Percentiles rank a stretch among this genome's conserved stretches.
Evolutionary conservation across 495 filamentous ascomycete genomes (phyloP).

Genomic region (Hyaloscypha finlandica): DNA sequence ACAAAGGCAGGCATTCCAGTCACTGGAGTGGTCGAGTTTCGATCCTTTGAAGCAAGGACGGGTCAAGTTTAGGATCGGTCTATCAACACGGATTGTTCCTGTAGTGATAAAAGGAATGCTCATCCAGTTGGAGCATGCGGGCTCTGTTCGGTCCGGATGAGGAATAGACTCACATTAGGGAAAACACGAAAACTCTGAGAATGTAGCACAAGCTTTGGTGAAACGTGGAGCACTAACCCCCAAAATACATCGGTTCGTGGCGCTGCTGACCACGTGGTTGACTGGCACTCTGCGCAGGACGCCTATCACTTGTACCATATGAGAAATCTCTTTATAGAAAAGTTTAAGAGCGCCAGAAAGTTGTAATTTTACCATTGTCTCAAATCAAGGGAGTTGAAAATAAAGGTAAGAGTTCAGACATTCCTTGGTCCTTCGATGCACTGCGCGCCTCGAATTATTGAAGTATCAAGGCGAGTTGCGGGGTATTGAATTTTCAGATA

Average conservation of each 20-base stretch:
- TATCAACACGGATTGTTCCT: constrained; percentile 11
- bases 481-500: constrained; percentile 9
- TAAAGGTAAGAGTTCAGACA: no score
- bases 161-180: neutral
- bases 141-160: neutral
- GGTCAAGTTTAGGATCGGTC: neutral
- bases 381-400: neutral
- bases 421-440: no score
- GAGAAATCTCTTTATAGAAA: no score
- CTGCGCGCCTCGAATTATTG: constrained; percentile 2
- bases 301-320: no score
- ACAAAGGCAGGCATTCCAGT: constrained; percentile 7
- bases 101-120: constrained; percentile 28
- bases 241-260: no score
- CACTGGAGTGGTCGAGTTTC: constrained; percentile 19
- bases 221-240: no score
- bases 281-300: no score
- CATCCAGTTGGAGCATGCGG: constrained; percentile 23
- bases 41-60: constrained; percentile 26
- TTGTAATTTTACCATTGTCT: neutral
- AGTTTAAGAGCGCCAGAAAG: no score
- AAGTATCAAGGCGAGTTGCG: neutral
- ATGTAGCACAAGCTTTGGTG: neutral
- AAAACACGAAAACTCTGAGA: neutral
- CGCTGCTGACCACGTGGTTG: no score